Base-by-base conservation (phyloP, 345 rosid genomes). In the Hibiscus tridactylites region DNA sequence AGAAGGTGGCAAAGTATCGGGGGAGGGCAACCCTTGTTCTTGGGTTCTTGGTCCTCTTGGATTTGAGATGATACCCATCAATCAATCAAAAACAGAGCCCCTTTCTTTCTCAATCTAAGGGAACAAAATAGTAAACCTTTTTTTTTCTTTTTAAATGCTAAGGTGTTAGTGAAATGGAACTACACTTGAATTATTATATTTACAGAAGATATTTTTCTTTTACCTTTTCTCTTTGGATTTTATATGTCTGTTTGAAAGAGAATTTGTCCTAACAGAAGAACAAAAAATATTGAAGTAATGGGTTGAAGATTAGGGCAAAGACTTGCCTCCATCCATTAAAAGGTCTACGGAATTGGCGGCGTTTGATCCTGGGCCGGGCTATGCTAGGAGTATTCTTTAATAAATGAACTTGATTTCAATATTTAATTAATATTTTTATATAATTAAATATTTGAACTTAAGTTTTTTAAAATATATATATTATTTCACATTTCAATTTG, bases 1-100 rank as follows among this genome's bases (percentile, higher is more conserved):
- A 29, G 77, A 44, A 5, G 86, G 75, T 54, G 85, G 59, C 12
- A 72, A 71, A 61, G 73, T 84, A 72, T 81, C 78, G 15, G 83
- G 4, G 50, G 52, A 0, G 13, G 83, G 80, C 44, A 74, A 73
- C 12, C 77, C 83, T n/a, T 53, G 9, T 24, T 85, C 86, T 35
- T 82, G 79, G 65, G 73, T 19, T 82, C 85, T 78, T 50, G 85
- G 75, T 35, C 87, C 86, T 74, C 98, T 87, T 57, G 79, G 80
- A 84, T 88, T 90, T 54, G 91, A 80, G 42, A 80, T 59, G 70
- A 81, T 37, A 80, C 85, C 90, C 96, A 84, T 83, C 74, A 71
- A 72, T 83, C 74, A 71, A 72, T 49, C 73, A 37, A 9, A 19
- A 35, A 1, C 21, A 49, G 53, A 49, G 4, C 6, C n/a, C 53